Conservation (phyloP, 2,329 filamentous ascomycete genomes). For the Diaporthe caulivora region DNA sequence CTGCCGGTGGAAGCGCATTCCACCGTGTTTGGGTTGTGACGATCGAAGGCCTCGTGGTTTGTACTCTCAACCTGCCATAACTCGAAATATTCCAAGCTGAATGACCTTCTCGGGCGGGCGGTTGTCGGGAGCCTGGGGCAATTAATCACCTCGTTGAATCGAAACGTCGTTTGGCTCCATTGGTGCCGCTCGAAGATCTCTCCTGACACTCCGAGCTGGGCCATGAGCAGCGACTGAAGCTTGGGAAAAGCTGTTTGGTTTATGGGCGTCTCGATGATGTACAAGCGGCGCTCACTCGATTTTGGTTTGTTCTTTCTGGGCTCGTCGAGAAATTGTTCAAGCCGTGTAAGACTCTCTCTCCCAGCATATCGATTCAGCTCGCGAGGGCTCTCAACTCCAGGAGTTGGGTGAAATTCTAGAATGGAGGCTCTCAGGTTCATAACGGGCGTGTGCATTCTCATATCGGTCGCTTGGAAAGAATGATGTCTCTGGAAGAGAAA, state of each 20-base stretch:
- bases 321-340: neutral
- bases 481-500: no score
- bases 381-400: neutral
- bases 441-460: neutral
- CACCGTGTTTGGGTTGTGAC: neutral
- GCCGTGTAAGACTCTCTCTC: neutral
- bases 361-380: neutral
- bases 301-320: neutral
- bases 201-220: neutral
- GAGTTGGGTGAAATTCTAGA: neutral
- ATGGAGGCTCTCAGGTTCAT: neutral
- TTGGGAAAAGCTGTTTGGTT: neutral
- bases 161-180: constrained; percentile 36
- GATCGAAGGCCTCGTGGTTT: neutral
- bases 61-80: constrained; percentile 16
- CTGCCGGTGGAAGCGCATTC: constrained; percentile 22
- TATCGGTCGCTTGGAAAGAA: no score
- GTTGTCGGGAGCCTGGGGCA: constrained; percentile 29
- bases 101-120: neutral
- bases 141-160: constrained; percentile 35
- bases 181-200: constrained; percentile 25
- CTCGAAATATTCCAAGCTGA: constrained; percentile 33
- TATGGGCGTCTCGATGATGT: constrained; percentile 2
- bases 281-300: neutral
- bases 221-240: neutral